Evolutionary conservation across 331 rosid genomes (phyloP).

Genomic region (Acacia concinna): DNA sequence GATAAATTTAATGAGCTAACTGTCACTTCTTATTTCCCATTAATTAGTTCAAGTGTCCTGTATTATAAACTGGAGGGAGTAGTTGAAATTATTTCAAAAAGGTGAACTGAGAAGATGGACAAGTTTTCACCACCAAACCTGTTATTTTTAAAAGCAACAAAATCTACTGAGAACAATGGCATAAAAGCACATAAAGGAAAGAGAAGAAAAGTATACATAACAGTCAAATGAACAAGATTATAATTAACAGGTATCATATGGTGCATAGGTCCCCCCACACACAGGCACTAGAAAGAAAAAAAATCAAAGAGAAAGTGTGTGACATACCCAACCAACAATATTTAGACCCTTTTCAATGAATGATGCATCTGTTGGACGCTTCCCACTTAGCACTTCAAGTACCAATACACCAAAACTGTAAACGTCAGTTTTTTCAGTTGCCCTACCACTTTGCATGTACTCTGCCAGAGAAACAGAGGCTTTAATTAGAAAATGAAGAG

Average conservation of each 20-base stretch:
- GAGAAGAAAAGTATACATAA: neutral
- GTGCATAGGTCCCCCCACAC: neutral
- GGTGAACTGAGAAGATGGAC: neutral
- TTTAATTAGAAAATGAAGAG: conserved; percentile 26
- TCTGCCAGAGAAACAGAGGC: conserved; percentile 52
- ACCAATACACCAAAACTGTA: conserved; percentile 96
- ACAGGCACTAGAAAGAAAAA: neutral
- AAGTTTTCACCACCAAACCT: neutral
- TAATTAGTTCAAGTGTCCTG: too few species aligned
- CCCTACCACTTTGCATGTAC: conserved; percentile 99
- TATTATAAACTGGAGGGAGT: too few species aligned
- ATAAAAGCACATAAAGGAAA: neutral
- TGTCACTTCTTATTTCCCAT: too few species aligned
- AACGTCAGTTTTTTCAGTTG: conserved; percentile 93
- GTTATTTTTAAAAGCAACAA: neutral
- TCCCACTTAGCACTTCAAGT: conserved; percentile 95
- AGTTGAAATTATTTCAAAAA: neutral
- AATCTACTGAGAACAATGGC: neutral
- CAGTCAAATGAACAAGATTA: neutral
- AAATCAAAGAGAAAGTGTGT: conserved; percentile 5
- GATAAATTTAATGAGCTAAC: too few species aligned
- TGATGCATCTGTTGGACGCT: conserved; percentile 95
- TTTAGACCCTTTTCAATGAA: conserved; percentile 96
- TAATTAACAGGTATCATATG: neutral
- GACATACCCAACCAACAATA: conserved; percentile 95